A percentile compares a stretch with the other conserved stretches of the same genome.
These are phyloP conservation scores for Stagonosporopsis chrysanthemi DNA, from an alignment of 2,329 filamentous ascomycete species.

Conservation along the genomic window DNA sequence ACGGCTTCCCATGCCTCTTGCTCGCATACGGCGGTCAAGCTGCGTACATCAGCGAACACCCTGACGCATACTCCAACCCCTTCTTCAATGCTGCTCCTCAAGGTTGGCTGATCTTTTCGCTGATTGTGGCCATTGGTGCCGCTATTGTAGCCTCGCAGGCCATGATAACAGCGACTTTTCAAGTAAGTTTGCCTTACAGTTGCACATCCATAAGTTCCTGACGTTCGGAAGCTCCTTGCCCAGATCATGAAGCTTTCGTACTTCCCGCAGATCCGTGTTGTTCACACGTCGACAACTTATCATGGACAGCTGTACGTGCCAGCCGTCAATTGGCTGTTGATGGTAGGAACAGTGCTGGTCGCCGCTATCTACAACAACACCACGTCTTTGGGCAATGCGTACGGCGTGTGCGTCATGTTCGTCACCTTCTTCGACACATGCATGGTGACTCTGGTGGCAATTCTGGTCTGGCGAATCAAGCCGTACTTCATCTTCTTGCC, in stretches of 20 bases:
- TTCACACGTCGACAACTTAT: conserved; percentile 73
- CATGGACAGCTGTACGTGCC: conserved; percentile 81
- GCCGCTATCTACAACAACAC: conserved; percentile 77
- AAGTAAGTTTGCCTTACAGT: conserved; percentile 51
- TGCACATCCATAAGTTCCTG: conserved; percentile 22
- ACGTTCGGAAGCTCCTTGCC: conserved; percentile 58
- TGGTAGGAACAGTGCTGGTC: conserved; percentile 77
- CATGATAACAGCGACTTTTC: conserved; percentile 78
- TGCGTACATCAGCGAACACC: conserved; percentile 69
- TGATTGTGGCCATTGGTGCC: conserved; percentile 73
- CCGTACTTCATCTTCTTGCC: conserved; percentile 66
- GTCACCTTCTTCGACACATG: conserved; percentile 81
- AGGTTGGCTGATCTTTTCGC: conserved; percentile 71
- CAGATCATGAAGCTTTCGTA: conserved; percentile 78
- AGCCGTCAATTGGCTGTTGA: conserved; percentile 77
- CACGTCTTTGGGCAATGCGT: conserved; percentile 71
- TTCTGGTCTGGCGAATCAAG: conserved; percentile 74
- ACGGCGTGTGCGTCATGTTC: conserved; percentile 80
- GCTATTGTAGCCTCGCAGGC: conserved; percentile 80
- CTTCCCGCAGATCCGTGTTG: conserved; percentile 76
- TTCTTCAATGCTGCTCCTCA: conserved; percentile 76
- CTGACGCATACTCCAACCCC: conserved; percentile 72
- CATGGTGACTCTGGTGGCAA: conserved; percentile 74
- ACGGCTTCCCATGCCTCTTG: conserved; percentile 72
- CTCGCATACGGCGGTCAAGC: conserved; percentile 77